Evolutionary conservation across 2,329 filamentous ascomycete species (phyloP).

Genomic region (Fusarium camptoceras): DNA sequence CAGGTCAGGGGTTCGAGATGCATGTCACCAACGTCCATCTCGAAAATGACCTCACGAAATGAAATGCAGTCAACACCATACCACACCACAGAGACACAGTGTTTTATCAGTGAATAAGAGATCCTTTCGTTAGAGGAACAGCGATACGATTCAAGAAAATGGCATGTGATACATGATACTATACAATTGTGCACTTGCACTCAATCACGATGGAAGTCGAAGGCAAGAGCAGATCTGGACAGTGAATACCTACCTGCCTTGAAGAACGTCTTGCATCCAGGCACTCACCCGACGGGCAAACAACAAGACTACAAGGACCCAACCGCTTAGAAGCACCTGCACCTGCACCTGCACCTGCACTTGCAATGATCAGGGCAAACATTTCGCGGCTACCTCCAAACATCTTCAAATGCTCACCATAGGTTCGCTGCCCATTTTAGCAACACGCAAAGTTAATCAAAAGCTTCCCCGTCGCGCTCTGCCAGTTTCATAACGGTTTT

Average conservation of each 20-base stretch:
- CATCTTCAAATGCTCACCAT: not conserved
- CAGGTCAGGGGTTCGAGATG: constrained; percentile 33
- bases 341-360: not conserved
- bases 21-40: constrained; percentile 21
- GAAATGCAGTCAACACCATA: not conserved
- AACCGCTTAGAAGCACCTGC: not conserved
- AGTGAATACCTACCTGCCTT: constrained; percentile 1
- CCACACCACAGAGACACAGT: not conserved
- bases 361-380: not conserved
- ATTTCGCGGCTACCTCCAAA: not conserved
- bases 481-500: not conserved
- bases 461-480: not conserved
- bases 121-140: not conserved
- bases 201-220: constrained; percentile 4
- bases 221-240: not conserved
- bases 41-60: constrained; percentile 33
- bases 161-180: not conserved
- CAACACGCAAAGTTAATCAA: not conserved
- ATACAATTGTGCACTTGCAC: not conserved
- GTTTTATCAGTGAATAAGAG: not conserved
- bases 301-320: not conserved
- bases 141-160: not conserved
- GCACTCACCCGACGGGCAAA: constrained; percentile 6
- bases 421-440: not conserved
- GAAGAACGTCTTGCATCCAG: not conserved